Evolutionary conservation across 1,284 basidiomycete genomes (phyloP).

Genomic region (Leucoagaricus sp.): DNA sequence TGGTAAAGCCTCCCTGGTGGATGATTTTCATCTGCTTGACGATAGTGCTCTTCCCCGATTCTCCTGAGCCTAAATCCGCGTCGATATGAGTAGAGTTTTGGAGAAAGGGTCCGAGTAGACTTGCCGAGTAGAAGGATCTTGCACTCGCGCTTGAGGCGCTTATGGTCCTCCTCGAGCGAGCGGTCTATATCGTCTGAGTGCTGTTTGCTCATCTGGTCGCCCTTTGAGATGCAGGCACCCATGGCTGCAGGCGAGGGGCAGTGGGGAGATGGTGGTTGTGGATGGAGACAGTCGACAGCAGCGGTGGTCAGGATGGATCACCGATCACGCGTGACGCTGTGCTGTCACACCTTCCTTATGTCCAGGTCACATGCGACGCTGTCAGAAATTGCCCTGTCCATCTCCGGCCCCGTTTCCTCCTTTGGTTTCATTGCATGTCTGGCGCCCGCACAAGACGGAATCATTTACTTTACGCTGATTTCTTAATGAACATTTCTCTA

Average conservation of each 20-base stretch:
- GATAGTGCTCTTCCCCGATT: conserved; percentile 93
- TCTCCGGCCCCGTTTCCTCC: not conserved
- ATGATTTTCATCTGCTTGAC: conserved; percentile 99
- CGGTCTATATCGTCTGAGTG: conserved; percentile 74
- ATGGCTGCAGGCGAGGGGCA: conserved; percentile 34
- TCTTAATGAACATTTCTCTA: no score
- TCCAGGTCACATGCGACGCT: not conserved
- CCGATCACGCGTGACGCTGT: conserved; percentile 4
- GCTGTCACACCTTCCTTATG: conserved; percentile 1
- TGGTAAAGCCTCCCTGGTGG: conserved; percentile 90
- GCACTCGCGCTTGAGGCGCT: conserved; percentile 86
- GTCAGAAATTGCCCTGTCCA: not conserved
- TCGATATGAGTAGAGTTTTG: conserved; percentile 1
- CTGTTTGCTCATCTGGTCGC: conserved; percentile 62
- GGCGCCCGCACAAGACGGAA: conserved; percentile 1
- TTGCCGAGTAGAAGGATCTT: conserved; percentile 91
- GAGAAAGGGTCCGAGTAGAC: conserved; percentile 29
- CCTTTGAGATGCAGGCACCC: conserved; percentile 66
- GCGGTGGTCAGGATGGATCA: conserved; percentile 4
- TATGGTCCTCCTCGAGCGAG: conserved; percentile 72
- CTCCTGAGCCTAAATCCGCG: conserved; percentile 48
- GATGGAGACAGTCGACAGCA: conserved; percentile 14
- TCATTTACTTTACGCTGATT: not conserved
- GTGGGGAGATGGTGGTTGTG: conserved; percentile 14
- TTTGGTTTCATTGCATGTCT: conserved; percentile 13